Base-by-base conservation (phyloP, 176 grass and related monocot genomes). In the Triticum urartu region DNA sequence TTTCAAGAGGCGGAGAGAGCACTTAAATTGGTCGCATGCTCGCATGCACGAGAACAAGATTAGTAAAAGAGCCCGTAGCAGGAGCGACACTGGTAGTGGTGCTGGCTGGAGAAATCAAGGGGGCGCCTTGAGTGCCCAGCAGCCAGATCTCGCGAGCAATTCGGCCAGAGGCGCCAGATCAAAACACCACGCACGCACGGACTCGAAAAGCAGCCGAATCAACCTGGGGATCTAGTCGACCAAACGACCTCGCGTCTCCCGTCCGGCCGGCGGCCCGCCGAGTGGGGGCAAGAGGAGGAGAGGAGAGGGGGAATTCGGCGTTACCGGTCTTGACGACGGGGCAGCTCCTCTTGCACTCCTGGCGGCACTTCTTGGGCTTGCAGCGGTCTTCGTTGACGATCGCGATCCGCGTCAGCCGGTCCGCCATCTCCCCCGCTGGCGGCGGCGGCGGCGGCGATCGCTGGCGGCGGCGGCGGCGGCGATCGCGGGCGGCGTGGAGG, bases 281-380 rank as follows among this genome's bases (percentile, higher is more conserved):
- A 25, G n/a, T 5, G 22, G 10, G 12, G 63, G 26, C 6, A 11
- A 5, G 61, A 5, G 9, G 63, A 14, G 24, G 63, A 30, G 5
- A 25, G 35, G 71, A 11, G 11, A 7, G 13, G 34, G 50, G 26
- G 45, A 3, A 9, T 69, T 26, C 1, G 11, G 9, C 25, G 22
- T 26, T 81, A 98, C 96, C 96, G 11, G 93, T 98, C 84, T 89
- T 98, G 24, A 98, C 96, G 71, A 98, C 96, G 56, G 96, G 96
- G 87, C 96, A 98, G 69, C 91, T 98, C 86, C 94, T 98, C 92
- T 95, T 95, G 88, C 96, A 98, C 86, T 98, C 93, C 84, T 98
- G 96, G 47, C 90, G 87, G 84, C 96, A 98, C 91, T 98, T 98
- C 74, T 98, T 98, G 30, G 93, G 96, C 59, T 98, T 98, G 86